A percentile compares a stretch with the other conserved stretches of the same genome.
Evolutionary conservation across 768 basidiomycete species (phyloP).

Genomic region (Amanita pallidorosea): DNA sequence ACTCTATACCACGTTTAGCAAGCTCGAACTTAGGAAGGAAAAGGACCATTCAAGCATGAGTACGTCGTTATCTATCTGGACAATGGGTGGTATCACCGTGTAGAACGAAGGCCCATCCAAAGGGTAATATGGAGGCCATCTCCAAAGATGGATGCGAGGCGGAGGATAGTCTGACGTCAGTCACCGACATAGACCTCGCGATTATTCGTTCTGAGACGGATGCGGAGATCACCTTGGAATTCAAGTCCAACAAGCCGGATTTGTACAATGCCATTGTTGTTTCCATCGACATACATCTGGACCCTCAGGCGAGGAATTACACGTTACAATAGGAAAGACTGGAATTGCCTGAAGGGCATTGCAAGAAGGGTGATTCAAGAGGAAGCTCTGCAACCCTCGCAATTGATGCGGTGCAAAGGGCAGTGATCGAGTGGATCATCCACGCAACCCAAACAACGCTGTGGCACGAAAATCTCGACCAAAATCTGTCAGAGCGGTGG

Average conservation of each 20-base stretch:
- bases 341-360: not conserved
- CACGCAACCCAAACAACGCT: not conserved
- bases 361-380: not conserved
- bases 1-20: no score
- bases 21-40: no score
- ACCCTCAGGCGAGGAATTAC: no score
- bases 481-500: not conserved
- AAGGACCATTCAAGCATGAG: no score
- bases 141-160: not conserved
- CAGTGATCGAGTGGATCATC: not conserved
- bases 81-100: not conserved
- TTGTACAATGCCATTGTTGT: not conserved
- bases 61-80: not conserved
- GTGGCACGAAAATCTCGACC: not conserved
- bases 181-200: not conserved
- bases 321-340: not conserved
- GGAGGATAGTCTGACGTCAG: not conserved
- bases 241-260: not conserved
- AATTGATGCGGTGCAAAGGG: not conserved
- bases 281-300: not conserved
- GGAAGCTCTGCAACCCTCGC: not conserved
- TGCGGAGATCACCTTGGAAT: not conserved
- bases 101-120: not conserved
- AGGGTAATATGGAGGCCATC: not conserved
- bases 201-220: not conserved